Conservation (phyloP, 2,329 filamentous ascomycete species). For the Arthroderma uncinatum region DNA sequence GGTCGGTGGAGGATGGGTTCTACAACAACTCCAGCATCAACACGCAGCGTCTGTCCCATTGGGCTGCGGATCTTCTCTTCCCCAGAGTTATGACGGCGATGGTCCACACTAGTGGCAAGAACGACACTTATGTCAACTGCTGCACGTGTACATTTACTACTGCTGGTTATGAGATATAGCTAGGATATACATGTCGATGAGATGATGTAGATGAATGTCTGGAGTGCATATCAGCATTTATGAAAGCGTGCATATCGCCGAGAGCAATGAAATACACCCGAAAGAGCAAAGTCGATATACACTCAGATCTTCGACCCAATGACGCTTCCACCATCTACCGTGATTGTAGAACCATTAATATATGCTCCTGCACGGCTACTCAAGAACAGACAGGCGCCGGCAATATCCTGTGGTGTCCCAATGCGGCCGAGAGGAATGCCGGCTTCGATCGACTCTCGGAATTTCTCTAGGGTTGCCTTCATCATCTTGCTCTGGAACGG, state of each 20-base stretch:
- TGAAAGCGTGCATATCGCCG: no score
- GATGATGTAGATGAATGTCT: neutral
- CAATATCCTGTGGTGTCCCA: conserved; percentile 57
- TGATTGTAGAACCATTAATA: conserved; percentile 54
- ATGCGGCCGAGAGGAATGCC: conserved; percentile 57
- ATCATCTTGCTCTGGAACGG: conserved; percentile 50
- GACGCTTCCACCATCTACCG: conserved; percentile 48
- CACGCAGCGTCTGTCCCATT: neutral
- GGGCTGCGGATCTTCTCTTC: neutral
- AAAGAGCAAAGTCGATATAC: neutral
- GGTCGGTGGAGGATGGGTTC: neutral
- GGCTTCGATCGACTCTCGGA: conserved; percentile 38
- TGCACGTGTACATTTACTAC: neutral
- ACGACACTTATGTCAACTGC: neutral
- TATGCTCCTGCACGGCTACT: conserved; percentile 55
- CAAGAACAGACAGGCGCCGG: conserved; percentile 60
- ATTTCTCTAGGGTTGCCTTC: conserved; percentile 41
- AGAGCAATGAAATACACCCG: neutral
- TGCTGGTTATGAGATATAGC: no score
- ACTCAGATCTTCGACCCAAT: conserved; percentile 32
- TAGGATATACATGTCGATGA: no score
- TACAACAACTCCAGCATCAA: neutral
- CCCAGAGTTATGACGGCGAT: neutral
- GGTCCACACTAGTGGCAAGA: neutral
- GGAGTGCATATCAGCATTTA: no score